A percentile compares a stretch with the other conserved stretches of the same genome.
Conservation (phyloP, 1,284 basidiomycete genomes). For the Irpex rosettiformis region DNA sequence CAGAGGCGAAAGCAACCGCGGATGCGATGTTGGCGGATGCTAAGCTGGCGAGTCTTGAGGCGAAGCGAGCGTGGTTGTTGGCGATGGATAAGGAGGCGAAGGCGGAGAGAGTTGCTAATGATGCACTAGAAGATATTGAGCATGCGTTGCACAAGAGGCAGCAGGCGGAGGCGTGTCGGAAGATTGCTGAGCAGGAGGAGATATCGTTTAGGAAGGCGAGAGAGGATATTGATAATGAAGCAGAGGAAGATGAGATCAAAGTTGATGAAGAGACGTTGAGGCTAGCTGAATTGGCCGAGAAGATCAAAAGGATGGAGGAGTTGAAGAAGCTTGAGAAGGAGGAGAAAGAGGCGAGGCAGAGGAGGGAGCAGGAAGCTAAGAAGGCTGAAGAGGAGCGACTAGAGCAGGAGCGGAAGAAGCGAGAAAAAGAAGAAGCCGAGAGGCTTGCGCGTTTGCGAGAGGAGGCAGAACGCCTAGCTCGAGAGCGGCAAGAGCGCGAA, state of each 20-base stretch:
- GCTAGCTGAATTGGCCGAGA: not conserved
- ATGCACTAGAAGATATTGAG: not conserved
- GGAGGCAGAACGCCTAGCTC: constrained; percentile 27
- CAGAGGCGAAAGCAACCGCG: not conserved
- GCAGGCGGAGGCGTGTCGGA: not conserved
- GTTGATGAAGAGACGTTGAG: constrained; percentile 1
- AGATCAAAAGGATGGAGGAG: constrained; percentile 1
- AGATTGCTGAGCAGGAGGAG: constrained; percentile 1
- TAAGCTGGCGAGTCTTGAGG: not conserved
- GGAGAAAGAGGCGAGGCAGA: not conserved
- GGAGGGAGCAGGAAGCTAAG: constrained; percentile 39
- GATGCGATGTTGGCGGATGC: not conserved
- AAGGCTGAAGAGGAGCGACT: constrained; percentile 58
- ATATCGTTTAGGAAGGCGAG: not conserved
- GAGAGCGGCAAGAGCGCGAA: not conserved
- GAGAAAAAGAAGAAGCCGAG: constrained; percentile 33
- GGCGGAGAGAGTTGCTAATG: not conserved
- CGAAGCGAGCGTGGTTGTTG: not conserved
- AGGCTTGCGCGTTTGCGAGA: constrained; percentile 28
- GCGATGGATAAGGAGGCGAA: not conserved
- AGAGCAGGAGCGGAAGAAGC: constrained; percentile 48
- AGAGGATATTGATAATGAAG: not conserved
- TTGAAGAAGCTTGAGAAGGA: not conserved
- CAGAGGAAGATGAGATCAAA: constrained; percentile 2
- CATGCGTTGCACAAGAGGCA: not conserved